Evolutionary conservation across 1,139 yeast species (phyloP), one percentile per base, ranked within the genome.

Genomic region (Lodderomyces margitis): DNA sequence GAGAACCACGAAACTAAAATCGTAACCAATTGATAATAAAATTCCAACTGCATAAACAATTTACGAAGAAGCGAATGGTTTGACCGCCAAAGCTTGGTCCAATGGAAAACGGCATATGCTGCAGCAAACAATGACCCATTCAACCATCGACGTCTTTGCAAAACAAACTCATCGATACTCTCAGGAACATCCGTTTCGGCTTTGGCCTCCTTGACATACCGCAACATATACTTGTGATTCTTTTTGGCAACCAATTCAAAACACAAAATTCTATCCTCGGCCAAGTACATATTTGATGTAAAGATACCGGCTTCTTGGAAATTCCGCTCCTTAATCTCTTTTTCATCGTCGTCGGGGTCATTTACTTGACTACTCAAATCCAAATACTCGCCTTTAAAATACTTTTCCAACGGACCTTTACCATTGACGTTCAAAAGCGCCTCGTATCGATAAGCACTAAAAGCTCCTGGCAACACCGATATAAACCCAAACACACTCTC

Each of bases 111-210:
- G 1, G 92, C 79, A 58, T 86, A 86, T 37, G 84, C 71, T 2
- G 91, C 91, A 1, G 95, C 94, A 61, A 86, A 86, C 57, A 86
- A 80, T 3, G 94, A 83, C 19, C 95, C 95, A 59, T 86, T 86
- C 45, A 86, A 72, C 95, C 95, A 86, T 62, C 95, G 73, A 60
- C 95, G 74, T 60, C 94, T 75, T 61, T 86, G 94, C 46, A 85
- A 68, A 7, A 86, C 82, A 48, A 86, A 78, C 54, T 85, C 94
- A 42, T 83, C 81, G 24, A 86, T 68, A 23, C 66, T 65, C 48
- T 83, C 89, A 0, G 95, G 95, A 23, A 85, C 95, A 69, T 86
- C 95, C 2, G 95, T 86, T 54, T 82, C 87, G 0, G 94, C 95
- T 48, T 77, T 77, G 15, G 94, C 92, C 35, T 80, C 76, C 54